Percentiles rank a stretch among this genome's conserved stretches.
Evolutionary conservation across 1,284 basidiomycete genomes (phyloP).

Genomic region (Moesziomyces globuligerus): DNA sequence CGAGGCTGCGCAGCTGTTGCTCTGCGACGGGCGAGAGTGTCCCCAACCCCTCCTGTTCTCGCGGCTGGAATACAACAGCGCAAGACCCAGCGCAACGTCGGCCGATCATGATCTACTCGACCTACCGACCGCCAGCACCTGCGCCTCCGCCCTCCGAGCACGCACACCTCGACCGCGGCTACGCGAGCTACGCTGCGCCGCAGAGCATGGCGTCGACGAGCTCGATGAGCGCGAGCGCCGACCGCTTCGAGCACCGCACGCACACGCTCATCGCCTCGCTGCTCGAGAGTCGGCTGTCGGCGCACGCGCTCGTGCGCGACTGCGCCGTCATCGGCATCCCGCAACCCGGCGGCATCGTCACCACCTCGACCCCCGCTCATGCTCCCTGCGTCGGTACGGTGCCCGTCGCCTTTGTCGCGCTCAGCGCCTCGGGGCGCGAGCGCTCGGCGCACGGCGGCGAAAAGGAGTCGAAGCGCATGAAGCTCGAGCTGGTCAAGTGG

Average conservation of each 20-base stretch:
- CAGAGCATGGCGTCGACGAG: no score
- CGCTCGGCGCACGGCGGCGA: conserved; percentile 39
- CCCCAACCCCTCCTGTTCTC: no score
- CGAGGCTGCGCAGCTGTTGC: no score
- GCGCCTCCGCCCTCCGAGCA: conserved; percentile 6
- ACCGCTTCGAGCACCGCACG: conserved; percentile 28
- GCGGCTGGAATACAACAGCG: no score
- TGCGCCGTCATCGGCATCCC: conserved; percentile 36
- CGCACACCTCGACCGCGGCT: conserved; percentile 1
- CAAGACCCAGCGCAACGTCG: no score
- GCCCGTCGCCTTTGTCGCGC: conserved; percentile 32
- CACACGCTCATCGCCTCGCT: conserved; percentile 12
- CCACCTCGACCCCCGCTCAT: conserved; percentile 8
- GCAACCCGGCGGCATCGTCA: conserved; percentile 14
- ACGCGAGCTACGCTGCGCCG: no score
- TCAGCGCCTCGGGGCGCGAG: conserved; percentile 26
- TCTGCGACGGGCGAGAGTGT: no score
- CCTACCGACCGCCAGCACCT: conserved; percentile 11
- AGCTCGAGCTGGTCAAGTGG: conserved; percentile 34
- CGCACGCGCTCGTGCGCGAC: conserved; percentile 36
- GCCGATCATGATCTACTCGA: conserved; percentile 21
- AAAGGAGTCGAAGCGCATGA: conserved; percentile 45
- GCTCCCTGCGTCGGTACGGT: neutral
- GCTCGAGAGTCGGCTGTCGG: conserved; percentile 21
- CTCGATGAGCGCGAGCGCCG: conserved; percentile 4